A percentile compares a stretch with the other conserved stretches of the same genome.
These are phyloP conservation scores for Penicillium thymicola DNA, from an alignment of 2,329 filamentous ascomycete species.

Conservation along the genomic window DNA sequence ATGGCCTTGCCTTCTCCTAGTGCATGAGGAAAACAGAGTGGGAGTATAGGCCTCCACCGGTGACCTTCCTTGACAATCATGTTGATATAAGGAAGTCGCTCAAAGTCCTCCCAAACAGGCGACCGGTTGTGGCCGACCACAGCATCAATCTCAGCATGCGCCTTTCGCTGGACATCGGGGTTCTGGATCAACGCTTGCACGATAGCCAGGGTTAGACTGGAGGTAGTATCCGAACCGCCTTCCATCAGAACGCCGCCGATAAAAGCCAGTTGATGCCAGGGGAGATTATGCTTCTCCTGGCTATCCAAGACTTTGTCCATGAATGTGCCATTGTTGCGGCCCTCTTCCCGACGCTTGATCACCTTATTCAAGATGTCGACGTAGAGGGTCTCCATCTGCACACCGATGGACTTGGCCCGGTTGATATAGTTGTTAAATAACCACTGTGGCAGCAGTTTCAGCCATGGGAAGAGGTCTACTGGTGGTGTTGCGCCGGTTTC, in stretches of 20 bases:
- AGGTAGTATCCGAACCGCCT: neutral
- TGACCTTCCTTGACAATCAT: conserved; percentile 5
- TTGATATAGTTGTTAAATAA: neutral
- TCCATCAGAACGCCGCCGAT: conserved; percentile 4
- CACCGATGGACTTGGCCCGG: neutral
- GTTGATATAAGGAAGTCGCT: neutral
- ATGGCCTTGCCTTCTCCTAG: neutral
- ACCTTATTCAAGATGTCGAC: neutral
- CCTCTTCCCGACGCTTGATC: neutral
- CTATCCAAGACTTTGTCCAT: neutral
- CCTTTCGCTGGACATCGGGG: neutral
- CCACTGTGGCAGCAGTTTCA: neutral
- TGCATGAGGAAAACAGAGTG: neutral
- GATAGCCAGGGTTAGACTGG: neutral
- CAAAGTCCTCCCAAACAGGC: neutral
- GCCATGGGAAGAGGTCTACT: neutral
- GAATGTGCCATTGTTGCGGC: neutral
- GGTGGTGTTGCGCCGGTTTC: conserved; percentile 5
- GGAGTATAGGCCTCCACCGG: conserved; percentile 1
- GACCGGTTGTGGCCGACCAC: neutral
- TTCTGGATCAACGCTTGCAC: conserved; percentile 1
- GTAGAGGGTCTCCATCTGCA: neutral
- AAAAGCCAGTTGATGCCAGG: neutral
- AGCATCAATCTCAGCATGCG: conserved; percentile 1
- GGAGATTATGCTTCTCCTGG: neutral